Base-by-base conservation (phyloP, 345 rosid species). In the Isatis tinctoria region DNA sequence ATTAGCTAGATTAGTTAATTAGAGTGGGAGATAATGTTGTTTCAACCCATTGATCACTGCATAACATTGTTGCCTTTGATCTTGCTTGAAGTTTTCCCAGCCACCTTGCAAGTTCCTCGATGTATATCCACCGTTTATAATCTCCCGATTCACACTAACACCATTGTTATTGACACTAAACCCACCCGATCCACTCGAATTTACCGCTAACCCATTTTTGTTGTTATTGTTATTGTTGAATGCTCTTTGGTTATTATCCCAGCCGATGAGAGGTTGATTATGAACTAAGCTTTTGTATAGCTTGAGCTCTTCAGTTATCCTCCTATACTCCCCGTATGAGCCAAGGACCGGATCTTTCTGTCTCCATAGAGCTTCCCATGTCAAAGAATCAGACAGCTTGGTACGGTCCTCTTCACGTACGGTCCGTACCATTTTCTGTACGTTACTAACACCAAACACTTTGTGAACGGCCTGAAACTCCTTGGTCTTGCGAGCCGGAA, bases 351-450 rank as follows among this genome's bases (percentile, higher is more conserved):
- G 96, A 69, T 92, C 91, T 22, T 82, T 83, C 41, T 83, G 85
- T 78, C 99, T 75, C 40, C 89, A 86, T 13, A 53, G 33, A 3
- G 99, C 97, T 75, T 92, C 96, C 99, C 97, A 92, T 9, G 90
- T 75, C 3, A 95, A 59, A 0, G 99, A 90, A 32, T 95, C 92
- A 0, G 84, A 83, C 1, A 81, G 74, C 24, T 40, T 64, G 13
- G 69, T 74, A 7, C 91, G 75, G 58, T 92, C 88, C 11, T 82
- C 92, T 13, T 77, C 83, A 0, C 61, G 26, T 3, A 79, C 90
- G 10, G 52, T 69, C 2, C 81, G 73, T 10, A 92, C 75, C 60
- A 92, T 81, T 75, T 88, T 95, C 10, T 79, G 82, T 47, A 79
- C 76, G 73, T 79, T 79, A 35, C 82, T 79, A 1, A 79, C 82